Evolutionary conservation across 2,329 filamentous ascomycete species (phyloP).

Genomic region (Drechslerella stenobrocha): DNA sequence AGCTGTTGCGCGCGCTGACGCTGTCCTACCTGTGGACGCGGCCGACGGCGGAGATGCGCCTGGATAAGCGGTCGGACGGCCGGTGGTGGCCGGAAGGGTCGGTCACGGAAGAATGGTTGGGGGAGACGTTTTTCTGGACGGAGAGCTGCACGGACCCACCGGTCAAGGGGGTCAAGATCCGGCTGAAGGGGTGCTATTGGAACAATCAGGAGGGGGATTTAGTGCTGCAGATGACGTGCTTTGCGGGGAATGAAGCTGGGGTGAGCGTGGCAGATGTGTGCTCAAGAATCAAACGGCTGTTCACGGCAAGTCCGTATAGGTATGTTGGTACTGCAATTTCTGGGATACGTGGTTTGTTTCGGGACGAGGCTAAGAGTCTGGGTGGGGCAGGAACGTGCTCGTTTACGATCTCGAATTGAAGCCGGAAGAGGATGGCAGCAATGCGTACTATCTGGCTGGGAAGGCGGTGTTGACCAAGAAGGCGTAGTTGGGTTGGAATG

Average conservation of each 20-base stretch:
- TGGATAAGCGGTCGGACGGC: constrained; percentile 37
- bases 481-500: constrained; percentile 11
- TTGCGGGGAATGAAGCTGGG: constrained; percentile 36
- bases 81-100: constrained; percentile 41
- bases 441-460: constrained; percentile 31
- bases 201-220: constrained; percentile 45
- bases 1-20: constrained; percentile 39
- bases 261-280: constrained; percentile 46
- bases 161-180: constrained; percentile 43
- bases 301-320: constrained; percentile 42
- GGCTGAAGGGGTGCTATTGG: constrained; percentile 46
- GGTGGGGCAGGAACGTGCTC: constrained; percentile 31
- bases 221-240: constrained; percentile 47
- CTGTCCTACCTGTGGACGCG: constrained; percentile 47
- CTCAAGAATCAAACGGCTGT: constrained; percentile 42
- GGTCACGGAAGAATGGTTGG: constrained; percentile 43
- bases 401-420: constrained; percentile 39
- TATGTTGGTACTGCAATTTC: constrained; percentile 11
- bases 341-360: not conserved
- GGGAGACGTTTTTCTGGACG: constrained; percentile 44
- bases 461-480: constrained; percentile 47
- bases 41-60: constrained; percentile 36
- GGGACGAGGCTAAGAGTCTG: constrained; percentile 5
- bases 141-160: constrained; percentile 46
- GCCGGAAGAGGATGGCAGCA: constrained; percentile 31